These are phyloP conservation scores for Rhizophora mangle DNA, from an alignment of 345 rosid species.

Conservation along the genomic window DNA sequence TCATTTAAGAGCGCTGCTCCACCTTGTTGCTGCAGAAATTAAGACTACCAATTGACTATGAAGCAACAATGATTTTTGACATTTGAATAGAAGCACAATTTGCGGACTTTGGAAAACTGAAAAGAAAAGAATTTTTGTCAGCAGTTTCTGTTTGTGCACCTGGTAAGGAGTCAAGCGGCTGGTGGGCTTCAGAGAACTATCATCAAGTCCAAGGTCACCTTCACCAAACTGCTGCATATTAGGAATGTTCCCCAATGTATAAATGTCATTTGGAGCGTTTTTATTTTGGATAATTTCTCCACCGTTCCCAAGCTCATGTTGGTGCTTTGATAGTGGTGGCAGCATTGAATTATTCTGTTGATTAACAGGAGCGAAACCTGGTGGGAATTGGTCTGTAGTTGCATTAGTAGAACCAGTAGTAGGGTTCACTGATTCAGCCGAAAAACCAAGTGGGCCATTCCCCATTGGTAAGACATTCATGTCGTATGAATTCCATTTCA, in stretches of 20 bases:
- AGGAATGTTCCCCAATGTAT: background rate
- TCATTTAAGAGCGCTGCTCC: background rate
- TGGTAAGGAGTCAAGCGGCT: slow-evolving; percentile 4
- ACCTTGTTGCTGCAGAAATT: slow-evolving; percentile 14
- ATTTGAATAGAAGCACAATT: no score
- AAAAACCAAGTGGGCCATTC: background rate
- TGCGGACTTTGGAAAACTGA: no score
- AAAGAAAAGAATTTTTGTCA: no score
- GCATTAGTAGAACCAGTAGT: background rate
- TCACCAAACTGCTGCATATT: background rate
- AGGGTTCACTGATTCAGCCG: slow-evolving; percentile 7
- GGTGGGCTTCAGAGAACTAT: background rate
- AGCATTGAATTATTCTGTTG: slow-evolving; percentile 4
- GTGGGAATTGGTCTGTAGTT: slow-evolving; percentile 1
- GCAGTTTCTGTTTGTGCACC: slow-evolving; percentile 2
- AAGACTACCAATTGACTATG: background rate
- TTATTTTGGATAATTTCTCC: background rate
- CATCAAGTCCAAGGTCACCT: background rate
- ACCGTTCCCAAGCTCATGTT: slow-evolving; percentile 1
- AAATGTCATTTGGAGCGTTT: background rate
- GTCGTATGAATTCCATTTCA: slow-evolving; percentile 5
- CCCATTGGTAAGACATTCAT: background rate
- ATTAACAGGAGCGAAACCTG: slow-evolving; percentile 1
- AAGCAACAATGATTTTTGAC: background rate
- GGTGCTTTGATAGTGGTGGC: slow-evolving; percentile 7